A percentile compares a stretch with the other conserved stretches of the same genome.
Conservation (phyloP, 441 rosid genomes). For the Corymbia calophylla region DNA sequence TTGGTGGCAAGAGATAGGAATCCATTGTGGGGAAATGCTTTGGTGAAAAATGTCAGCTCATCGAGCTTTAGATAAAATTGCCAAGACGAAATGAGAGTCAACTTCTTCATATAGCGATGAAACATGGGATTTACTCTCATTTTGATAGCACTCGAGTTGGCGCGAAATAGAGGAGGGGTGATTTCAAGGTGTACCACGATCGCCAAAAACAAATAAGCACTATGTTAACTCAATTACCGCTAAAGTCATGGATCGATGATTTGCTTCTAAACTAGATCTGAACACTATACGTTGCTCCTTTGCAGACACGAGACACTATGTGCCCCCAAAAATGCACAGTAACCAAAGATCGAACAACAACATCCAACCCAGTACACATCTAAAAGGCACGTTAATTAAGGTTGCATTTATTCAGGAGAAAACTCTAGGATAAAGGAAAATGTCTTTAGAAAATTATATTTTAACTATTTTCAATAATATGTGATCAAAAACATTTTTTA, state of each 20-base stretch:
- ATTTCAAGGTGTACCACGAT: background rate
- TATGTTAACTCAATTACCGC: background rate
- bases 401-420: too few species aligned
- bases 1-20: background rate
- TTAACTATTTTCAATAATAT: too few species aligned
- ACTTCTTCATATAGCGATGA: background rate
- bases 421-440: too few species aligned
- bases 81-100: too few species aligned
- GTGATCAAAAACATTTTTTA: too few species aligned
- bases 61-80: background rate
- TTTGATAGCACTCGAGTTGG: background rate
- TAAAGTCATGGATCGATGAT: background rate
- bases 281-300: background rate
- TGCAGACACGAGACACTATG: background rate
- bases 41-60: too few species aligned
- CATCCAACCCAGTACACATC: too few species aligned
- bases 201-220: too few species aligned
- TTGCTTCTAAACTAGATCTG: background rate
- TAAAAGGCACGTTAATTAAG: too few species aligned
- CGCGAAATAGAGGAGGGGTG: background rate
- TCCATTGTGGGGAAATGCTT: background rate
- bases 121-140: too few species aligned
- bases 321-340: background rate
- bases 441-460: too few species aligned
- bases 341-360: background rate